Base-by-base conservation (phyloP, 2,329 filamentous ascomycete genomes). In the Teratosphaeria viscida region DNA sequence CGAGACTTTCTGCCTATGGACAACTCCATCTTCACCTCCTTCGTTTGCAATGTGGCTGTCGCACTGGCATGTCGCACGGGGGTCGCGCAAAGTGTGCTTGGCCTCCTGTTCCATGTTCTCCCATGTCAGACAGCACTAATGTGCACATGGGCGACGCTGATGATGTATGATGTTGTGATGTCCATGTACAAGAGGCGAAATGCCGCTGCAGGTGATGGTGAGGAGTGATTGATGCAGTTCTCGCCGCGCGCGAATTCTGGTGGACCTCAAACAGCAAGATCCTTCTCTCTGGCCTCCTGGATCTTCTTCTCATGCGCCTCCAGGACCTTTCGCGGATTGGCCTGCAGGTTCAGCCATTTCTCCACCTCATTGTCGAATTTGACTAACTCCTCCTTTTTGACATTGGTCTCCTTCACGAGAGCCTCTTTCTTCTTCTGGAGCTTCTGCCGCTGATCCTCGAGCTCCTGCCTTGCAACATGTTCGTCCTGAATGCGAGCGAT, bases 361-460 rank as follows among this genome's bases (percentile, higher is more conserved):
- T 97, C 94, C 60, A 97, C 78, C 73, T 96, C 90, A 70, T 89
- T 88, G 68, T 99, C 94, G 62, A 99, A 77, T 69, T 88, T 96
- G 23, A 89, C 91, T 55, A 99, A 78, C 69, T 97, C 91, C 59
- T 96, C 92, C 73, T 95, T 96, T 65, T 92, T 84, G 76, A 90
- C 90, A 76, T 95, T 95, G 72, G 96, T 96, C 72, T 88, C 85
- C 37, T 83, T 82, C 63, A 87, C 85, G 62, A 89, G 74, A 2
- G 79, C 82, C 68, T 88, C 84, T 70, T 89, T 89, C 73, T 83
- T 82, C 74, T 85, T 78, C 59, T 80, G 70, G 65, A 82, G 71
- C 57, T 73, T 76, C 72, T 91, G 86, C 56, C 92, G 82, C 67
- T 91, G 86, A 73, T 90, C 87, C 74, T 99, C 94, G 34, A 97